Conservation (phyloP, 1,284 basidiomycete genomes). For the Vanrija sp. region DNA sequence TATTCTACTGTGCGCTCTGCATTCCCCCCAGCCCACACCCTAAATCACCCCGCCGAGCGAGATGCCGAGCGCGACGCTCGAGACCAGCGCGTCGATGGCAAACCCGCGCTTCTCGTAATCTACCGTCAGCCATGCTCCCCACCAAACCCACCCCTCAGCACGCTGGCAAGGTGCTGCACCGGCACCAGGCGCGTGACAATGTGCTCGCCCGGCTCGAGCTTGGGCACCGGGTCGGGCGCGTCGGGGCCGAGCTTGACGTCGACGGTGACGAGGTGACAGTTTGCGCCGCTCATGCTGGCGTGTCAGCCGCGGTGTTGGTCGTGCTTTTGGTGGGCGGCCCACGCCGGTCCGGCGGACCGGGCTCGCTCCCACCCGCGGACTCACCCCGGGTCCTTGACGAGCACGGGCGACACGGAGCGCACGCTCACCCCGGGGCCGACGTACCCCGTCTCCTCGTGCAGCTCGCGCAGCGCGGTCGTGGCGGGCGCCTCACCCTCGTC, state of each 20-base stretch:
- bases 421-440: constrained; percentile 50
- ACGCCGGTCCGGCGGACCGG: background rate
- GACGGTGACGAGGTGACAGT: constrained; percentile 51
- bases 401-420: constrained; percentile 62
- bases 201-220: constrained; percentile 63
- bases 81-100: constrained; percentile 69
- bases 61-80: constrained; percentile 64
- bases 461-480: constrained; percentile 69
- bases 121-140: constrained; percentile 32
- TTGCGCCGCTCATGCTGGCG: constrained; percentile 50
- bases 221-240: constrained; percentile 42
- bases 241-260: constrained; percentile 47
- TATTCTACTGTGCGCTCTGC: too few relatives aligned
- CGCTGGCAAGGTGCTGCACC: constrained; percentile 59
- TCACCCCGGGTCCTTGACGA: constrained; percentile 66
- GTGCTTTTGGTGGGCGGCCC: too few relatives aligned
- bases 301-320: too few relatives aligned
- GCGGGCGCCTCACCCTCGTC: constrained; percentile 74
- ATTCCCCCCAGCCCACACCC: too few relatives aligned
- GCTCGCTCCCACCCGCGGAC: constrained; percentile 25
- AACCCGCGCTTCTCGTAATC: constrained; percentile 71
- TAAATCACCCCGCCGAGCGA: too few relatives aligned
- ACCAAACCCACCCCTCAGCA: constrained; percentile 59
- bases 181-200: constrained; percentile 71
- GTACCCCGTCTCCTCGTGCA: constrained; percentile 88